Conservation (phyloP, 768 basidiomycete genomes). For the Steccherinum ochraceum region DNA sequence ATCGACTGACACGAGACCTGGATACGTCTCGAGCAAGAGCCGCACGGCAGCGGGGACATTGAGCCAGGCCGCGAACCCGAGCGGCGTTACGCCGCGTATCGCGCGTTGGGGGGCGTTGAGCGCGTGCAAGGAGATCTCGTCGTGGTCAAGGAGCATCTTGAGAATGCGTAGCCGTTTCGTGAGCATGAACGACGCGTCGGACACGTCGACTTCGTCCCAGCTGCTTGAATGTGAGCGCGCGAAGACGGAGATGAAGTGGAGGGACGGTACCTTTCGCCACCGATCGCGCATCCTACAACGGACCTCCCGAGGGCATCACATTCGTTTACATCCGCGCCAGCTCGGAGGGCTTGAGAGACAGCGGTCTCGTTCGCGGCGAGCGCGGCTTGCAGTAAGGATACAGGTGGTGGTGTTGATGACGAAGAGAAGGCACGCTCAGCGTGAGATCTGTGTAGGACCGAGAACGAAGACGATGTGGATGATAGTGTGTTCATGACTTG, state of each 20-base stretch:
- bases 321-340: conserved; percentile 65
- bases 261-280: conserved; percentile 53
- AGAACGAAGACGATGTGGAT: neutral
- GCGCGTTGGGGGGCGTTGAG: conserved; percentile 68
- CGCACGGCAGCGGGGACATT: conserved; percentile 56
- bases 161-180: conserved; percentile 51
- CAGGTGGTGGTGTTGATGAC: neutral
- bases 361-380: conserved; percentile 47
- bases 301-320: conserved; percentile 56
- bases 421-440: conserved; percentile 2
- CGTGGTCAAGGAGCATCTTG: conserved; percentile 46
- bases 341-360: conserved; percentile 44
- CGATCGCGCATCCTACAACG: conserved; percentile 61
- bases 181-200: conserved; percentile 63
- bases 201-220: conserved; percentile 66
- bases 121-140: conserved; percentile 57
- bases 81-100: conserved; percentile 68
- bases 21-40: conserved; percentile 56
- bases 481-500: neutral
- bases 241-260: neutral
- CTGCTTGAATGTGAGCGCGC: conserved; percentile 30
- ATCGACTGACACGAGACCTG: conserved; percentile 61
- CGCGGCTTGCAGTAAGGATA: conserved; percentile 3
- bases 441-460: neutral
- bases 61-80: conserved; percentile 77